Evolutionary conservation across 2,329 filamentous ascomycete species (phyloP).

Genomic region (Penicillium sp.): DNA sequence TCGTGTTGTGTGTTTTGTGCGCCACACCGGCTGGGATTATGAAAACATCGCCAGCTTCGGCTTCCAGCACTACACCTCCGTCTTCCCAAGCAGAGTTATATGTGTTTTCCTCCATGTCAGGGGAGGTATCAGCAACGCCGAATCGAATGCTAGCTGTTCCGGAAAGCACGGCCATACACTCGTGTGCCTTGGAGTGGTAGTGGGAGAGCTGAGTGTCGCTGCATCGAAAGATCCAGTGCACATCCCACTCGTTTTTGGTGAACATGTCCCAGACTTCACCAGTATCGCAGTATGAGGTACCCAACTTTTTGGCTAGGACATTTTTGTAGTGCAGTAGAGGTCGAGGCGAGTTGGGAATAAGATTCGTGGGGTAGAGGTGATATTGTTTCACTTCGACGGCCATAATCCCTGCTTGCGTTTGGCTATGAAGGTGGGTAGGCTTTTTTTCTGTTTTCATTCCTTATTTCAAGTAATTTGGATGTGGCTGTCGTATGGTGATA

Average conservation of each 20-base stretch:
- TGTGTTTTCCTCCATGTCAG: slow-evolving; percentile 13
- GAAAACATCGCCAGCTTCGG: slow-evolving; percentile 58
- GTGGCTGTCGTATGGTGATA: too few species aligned
- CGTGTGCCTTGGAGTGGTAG: slow-evolving; percentile 59
- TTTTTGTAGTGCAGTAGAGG: too few species aligned
- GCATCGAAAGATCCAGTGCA: slow-evolving; percentile 61
- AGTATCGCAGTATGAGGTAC: too few species aligned
- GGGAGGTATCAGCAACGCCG: slow-evolving; percentile 52
- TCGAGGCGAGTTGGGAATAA: too few species aligned
- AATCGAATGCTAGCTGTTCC: slow-evolving; percentile 57
- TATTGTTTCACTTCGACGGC: too few species aligned
- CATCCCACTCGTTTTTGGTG: slow-evolving; percentile 53
- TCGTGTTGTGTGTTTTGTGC: slow-evolving; percentile 55
- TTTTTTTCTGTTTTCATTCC: too few species aligned
- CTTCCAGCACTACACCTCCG: slow-evolving; percentile 53
- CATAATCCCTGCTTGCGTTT: too few species aligned
- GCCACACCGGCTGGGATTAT: slow-evolving; percentile 59
- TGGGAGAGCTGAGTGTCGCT: slow-evolving; percentile 56
- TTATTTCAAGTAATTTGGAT: too few species aligned
- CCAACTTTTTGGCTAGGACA: too few species aligned
- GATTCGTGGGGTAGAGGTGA: too few species aligned
- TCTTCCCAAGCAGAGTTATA: slow-evolving; percentile 37
- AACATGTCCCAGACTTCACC: slow-evolving; percentile 33
- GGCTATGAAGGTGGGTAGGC: too few species aligned
- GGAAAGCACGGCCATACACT: slow-evolving; percentile 59